phyloP scores from a whole-genome alignment of 371 early-diverging fungal species.

The Catenaria anguillulae region DNA sequence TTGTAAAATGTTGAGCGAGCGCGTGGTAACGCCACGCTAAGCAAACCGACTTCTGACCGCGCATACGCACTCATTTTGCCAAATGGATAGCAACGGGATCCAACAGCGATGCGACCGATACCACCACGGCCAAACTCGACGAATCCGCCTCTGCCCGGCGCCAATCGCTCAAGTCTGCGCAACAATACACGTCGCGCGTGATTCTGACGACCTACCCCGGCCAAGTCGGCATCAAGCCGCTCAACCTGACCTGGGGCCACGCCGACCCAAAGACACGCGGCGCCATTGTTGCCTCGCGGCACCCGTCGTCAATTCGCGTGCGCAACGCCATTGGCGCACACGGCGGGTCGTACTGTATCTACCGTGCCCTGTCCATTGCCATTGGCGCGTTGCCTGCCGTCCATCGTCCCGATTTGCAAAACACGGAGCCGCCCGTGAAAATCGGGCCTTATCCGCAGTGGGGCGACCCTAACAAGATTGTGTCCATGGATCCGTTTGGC shows the following conservation, averaged over 20 bases:
- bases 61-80: too few species aligned
- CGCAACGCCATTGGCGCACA: slow-evolving; percentile 88
- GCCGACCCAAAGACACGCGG: slow-evolving; percentile 37
- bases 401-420: slow-evolving; percentile 73
- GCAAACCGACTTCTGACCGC: too few species aligned
- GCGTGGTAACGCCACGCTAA: too few species aligned
- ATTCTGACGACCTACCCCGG: slow-evolving; percentile 62
- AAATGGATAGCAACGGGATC: too few species aligned
- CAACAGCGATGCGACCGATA: too few species aligned
- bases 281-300: slow-evolving; percentile 74
- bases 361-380: slow-evolving; percentile 82
- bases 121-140: too few species aligned
- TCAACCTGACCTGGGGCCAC: slow-evolving; percentile 71
- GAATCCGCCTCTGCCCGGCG: too few species aligned
- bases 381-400: slow-evolving; percentile 64
- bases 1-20: too few species aligned
- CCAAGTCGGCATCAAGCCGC: slow-evolving; percentile 71
- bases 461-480: slow-evolving; percentile 78
- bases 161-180: background rate
- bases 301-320: slow-evolving; percentile 55
- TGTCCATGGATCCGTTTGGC: slow-evolving; percentile 88
- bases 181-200: slow-evolving; percentile 20
- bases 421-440: slow-evolving; percentile 73
- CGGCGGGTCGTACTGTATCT: slow-evolving; percentile 85
- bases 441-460: slow-evolving; percentile 75